Evolutionary conservation across 2,329 filamentous ascomycete species (phyloP).

Genomic region (Xylaria sp.): DNA sequence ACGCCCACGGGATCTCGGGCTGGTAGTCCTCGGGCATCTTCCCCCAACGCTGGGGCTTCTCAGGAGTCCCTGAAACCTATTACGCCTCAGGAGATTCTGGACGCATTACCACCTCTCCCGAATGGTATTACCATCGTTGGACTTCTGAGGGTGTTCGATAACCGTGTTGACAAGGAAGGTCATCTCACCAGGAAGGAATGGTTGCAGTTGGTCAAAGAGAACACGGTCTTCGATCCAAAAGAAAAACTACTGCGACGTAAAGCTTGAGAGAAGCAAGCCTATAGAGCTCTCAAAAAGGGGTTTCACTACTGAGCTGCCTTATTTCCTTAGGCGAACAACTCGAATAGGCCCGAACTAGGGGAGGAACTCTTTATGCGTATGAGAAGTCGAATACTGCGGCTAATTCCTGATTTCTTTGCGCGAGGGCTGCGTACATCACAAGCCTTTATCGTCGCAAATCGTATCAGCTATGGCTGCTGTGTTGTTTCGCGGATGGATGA

Average conservation of each 20-base stretch:
- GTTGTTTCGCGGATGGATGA: background rate
- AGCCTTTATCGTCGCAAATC: background rate
- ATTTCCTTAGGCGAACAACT: conserved; percentile 4
- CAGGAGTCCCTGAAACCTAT: conserved; percentile 49
- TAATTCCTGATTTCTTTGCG: background rate
- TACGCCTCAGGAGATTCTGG: conserved; percentile 64
- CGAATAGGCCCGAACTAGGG: background rate
- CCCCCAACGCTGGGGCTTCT: conserved; percentile 47
- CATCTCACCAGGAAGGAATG: conserved; percentile 65
- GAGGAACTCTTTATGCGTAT: background rate
- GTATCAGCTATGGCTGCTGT: background rate
- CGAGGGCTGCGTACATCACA: background rate
- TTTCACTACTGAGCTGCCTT: background rate
- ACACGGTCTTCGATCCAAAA: conserved; percentile 62
- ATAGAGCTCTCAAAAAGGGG: background rate
- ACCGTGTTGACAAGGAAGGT: conserved; percentile 62
- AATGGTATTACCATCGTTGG: conserved; percentile 65
- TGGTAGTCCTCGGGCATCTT: conserved; percentile 63
- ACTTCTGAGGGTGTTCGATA: conserved; percentile 64
- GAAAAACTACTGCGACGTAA: conserved; percentile 65
- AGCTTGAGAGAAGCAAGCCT: conserved; percentile 40
- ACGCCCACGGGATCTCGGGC: conserved; percentile 70
- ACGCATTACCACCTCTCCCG: conserved; percentile 59
- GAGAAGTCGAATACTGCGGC: background rate
- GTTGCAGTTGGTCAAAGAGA: conserved; percentile 67